Percentiles rank a stretch among this genome's conserved stretches.
These are phyloP conservation scores for Nothophytophthora sp. DNA, from an alignment of 352 stramenopile genomes.

Conservation along the genomic window DNA sequence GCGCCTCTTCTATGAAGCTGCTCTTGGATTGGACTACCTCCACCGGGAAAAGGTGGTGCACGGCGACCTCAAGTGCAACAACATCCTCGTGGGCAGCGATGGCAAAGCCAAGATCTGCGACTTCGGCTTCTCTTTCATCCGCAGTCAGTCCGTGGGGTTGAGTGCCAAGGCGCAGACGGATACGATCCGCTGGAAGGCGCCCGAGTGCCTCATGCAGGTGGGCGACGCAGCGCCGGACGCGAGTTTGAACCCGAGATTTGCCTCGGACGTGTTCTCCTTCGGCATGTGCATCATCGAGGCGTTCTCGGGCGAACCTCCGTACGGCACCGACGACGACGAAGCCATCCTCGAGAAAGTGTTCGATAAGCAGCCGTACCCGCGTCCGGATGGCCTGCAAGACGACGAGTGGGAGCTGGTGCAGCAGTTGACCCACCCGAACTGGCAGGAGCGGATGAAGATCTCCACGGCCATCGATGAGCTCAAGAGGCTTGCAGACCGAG, in stretches of 20 bases:
- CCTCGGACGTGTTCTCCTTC: slow-evolving; percentile 28
- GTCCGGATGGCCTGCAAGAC: background rate
- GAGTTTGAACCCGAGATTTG: too few relatives aligned
- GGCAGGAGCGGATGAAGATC: background rate
- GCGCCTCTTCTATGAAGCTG: slow-evolving; percentile 30
- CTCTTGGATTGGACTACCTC: slow-evolving; percentile 58
- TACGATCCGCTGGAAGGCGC: slow-evolving; percentile 22
- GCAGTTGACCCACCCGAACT: background rate
- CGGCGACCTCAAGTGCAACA: slow-evolving; percentile 83
- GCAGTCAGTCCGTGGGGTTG: slow-evolving; percentile 13
- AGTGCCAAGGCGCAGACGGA: slow-evolving; percentile 25
- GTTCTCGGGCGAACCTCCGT: slow-evolving; percentile 5
- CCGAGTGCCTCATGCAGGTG: too few relatives aligned
- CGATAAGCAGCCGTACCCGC: background rate
- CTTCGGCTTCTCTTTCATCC: slow-evolving; percentile 36
- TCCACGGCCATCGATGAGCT: background rate
- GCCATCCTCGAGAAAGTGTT: slow-evolving; percentile 1
- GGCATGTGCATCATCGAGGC: slow-evolving; percentile 18
- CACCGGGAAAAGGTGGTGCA: slow-evolving; percentile 64
- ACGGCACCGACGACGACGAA: background rate
- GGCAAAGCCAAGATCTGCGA: slow-evolving; percentile 27
- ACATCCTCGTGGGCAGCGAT: slow-evolving; percentile 66
- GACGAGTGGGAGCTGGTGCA: slow-evolving; percentile 5
- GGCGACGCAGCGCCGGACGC: too few relatives aligned
- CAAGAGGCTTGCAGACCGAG: background rate